Percentiles rank a stretch among this genome's conserved stretches.
These are phyloP conservation scores for Chytridiales sp. DNA, from an alignment of 371 early-diverging fungal genomes.

Conservation along the genomic window DNA sequence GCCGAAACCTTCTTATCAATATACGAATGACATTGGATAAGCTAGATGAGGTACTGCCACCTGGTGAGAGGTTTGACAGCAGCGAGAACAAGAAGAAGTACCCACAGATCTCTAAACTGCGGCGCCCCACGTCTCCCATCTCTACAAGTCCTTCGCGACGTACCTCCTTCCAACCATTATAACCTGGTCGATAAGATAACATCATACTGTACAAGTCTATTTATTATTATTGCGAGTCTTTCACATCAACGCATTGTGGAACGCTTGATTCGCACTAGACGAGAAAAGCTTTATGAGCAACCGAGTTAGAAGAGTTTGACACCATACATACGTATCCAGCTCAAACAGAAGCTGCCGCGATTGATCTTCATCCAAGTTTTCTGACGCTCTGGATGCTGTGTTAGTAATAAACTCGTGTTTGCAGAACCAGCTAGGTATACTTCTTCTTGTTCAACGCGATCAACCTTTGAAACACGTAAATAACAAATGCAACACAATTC, in stretches of 20 bases:
- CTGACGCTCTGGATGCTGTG: slow-evolving; percentile 48
- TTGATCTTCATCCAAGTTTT: slow-evolving; percentile 84
- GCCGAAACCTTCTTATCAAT: background rate
- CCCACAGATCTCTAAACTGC: too few relatives aligned
- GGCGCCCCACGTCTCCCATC: too few relatives aligned
- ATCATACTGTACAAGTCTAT: too few relatives aligned
- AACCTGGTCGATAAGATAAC: too few relatives aligned
- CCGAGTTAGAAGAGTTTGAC: background rate
- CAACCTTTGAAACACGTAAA: slow-evolving; percentile 53
- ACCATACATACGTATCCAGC: slow-evolving; percentile 64
- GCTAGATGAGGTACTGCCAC: slow-evolving; percentile 5
- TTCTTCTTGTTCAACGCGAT: slow-evolving; percentile 88
- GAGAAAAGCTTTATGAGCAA: background rate
- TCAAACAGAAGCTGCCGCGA: slow-evolving; percentile 92
- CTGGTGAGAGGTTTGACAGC: slow-evolving; percentile 9
- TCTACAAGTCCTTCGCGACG: too few relatives aligned
- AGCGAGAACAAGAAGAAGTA: slow-evolving; percentile 14
- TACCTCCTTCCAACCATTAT: too few relatives aligned
- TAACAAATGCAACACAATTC: background rate
- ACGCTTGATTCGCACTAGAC: slow-evolving; percentile 29
- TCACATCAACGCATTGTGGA: too few relatives aligned
- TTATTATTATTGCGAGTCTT: too few relatives aligned
- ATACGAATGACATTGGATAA: slow-evolving; percentile 3
- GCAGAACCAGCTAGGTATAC: slow-evolving; percentile 13
- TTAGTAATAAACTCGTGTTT: background rate